Percentiles rank a stretch among this genome's conserved stretches.
Evolutionary conservation across 768 basidiomycete species (phyloP).

Genomic region (Xerocomellus amylosporus): DNA sequence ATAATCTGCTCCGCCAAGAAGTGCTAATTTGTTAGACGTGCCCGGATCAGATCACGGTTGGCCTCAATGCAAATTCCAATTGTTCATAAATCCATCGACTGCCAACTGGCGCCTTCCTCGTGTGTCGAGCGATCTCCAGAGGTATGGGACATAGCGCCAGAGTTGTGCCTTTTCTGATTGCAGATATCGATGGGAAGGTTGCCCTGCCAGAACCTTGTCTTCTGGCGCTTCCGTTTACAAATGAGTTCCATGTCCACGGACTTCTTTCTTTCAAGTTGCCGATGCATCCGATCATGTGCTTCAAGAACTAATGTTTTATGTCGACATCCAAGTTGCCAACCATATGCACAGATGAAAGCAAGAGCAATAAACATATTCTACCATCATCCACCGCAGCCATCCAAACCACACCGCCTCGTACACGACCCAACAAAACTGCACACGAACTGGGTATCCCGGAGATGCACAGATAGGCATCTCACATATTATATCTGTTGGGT

Average conservation of each 20-base stretch:
- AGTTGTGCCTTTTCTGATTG: background rate
- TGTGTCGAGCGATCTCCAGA: background rate
- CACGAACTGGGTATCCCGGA: background rate
- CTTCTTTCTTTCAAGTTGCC: background rate
- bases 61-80: background rate
- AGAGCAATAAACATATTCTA: background rate
- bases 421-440: slow-evolving; percentile 4
- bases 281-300: background rate
- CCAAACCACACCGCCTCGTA: background rate
- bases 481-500: slow-evolving; percentile 1
- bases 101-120: background rate
- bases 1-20: background rate
- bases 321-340: background rate
- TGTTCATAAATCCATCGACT: too few relatives aligned
- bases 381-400: background rate
- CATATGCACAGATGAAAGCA: slow-evolving; percentile 4
- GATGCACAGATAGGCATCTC: background rate
- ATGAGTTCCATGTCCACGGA: background rate
- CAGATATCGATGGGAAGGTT: background rate
- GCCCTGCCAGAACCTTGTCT: background rate
- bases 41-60: background rate
- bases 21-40: background rate
- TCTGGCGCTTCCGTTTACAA: background rate
- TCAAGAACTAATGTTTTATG: background rate
- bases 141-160: background rate